Percentiles rank a stretch among this genome's conserved stretches.
Evolutionary conservation across 225 moss, liverwort and hornwort species (phyloP).

Genomic region (Anthoceros angustus): DNA sequence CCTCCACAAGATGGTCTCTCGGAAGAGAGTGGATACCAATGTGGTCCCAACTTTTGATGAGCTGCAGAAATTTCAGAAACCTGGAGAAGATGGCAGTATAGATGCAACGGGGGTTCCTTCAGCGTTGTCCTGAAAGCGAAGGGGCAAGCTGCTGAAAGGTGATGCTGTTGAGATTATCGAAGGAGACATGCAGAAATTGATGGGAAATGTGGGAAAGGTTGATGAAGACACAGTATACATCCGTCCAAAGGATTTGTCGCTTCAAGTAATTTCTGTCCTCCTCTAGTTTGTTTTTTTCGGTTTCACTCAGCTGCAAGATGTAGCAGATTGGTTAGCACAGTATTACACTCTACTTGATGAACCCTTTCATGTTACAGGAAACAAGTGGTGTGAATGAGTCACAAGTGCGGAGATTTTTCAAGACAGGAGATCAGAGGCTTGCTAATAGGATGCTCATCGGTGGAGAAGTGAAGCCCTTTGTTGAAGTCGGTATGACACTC

Average conservation of each 20-base stretch:
- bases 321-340: background rate
- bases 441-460: no score
- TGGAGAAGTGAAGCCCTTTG: no score
- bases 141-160: conserved; percentile 77
- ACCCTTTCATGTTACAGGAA: conserved; percentile 18
- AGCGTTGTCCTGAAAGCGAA: conserved; percentile 48
- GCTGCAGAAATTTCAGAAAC: conserved; percentile 87
- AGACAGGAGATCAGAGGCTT: conserved; percentile 95
- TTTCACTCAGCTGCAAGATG: background rate
- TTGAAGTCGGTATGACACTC: no score
- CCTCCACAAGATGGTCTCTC: conserved; percentile 57
- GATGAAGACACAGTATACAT: conserved; percentile 75
- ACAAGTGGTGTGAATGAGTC: conserved; percentile 65
- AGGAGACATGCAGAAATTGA: conserved; percentile 75
- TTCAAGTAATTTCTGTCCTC: conserved; percentile 29
- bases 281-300: background rate
- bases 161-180: conserved; percentile 80
- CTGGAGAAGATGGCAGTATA: conserved; percentile 57
- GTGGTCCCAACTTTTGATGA: conserved; percentile 84
- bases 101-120: conserved; percentile 72
- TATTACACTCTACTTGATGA: no score
- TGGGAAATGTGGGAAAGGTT: conserved; percentile 88
- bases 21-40: conserved; percentile 88
- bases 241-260: conserved; percentile 45
- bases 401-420: conserved; percentile 83